Base-by-base conservation (phyloP, 2,329 filamentous ascomycete species). In the Helicocarpus griseus region DNA sequence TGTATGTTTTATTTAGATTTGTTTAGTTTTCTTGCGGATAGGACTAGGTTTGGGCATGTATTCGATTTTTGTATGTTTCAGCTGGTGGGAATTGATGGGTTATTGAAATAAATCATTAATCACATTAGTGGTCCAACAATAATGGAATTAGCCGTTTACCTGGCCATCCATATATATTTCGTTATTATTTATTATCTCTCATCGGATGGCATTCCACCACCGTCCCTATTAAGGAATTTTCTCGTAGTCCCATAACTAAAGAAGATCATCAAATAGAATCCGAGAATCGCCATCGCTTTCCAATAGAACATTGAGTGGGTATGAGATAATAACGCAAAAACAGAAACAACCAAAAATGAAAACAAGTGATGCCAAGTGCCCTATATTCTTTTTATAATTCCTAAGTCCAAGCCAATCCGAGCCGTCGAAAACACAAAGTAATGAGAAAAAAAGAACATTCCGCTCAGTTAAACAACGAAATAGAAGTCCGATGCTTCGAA, bases 391-490 rank as follows among this genome's bases (percentile, higher is more conserved):
- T 17, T 14, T 22, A 40, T 13, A 13, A 7, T 40, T 24, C 13
- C 19, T 7, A 38, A 21, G 19, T 24, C 21, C 39, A 35, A 41
- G 9, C 39, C 13, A 19, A 45, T 17, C 26, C 26, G 5, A 48
- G 17, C 11, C 28, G 4, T 35, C n/a, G 3, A 35, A 35, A 33
- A 35, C n/a, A n/a, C n/a, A 17, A 14, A 41, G 9, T 5, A 49
- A 33, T 19, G 19, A 50, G 19, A 50, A 36, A 21, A 24, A 41
- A 51, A 39, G 21, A 26, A 24, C 11, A 41, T 36, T 14, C n/a
- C 24, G 21, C 44, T 46, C 31, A 65, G 56, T 63, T 64, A 46
- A 61, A 57, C 39, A 60, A 57, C 7, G 58, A 57, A 36, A 66
- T 46, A 26, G 62, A 60, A 29, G 60, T 63, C 29, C 58, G 53